Percentiles rank a stretch among this genome's conserved stretches.
phyloP scores from a whole-genome alignment of 306 rosid species.

The Gillenia trifoliata region DNA sequence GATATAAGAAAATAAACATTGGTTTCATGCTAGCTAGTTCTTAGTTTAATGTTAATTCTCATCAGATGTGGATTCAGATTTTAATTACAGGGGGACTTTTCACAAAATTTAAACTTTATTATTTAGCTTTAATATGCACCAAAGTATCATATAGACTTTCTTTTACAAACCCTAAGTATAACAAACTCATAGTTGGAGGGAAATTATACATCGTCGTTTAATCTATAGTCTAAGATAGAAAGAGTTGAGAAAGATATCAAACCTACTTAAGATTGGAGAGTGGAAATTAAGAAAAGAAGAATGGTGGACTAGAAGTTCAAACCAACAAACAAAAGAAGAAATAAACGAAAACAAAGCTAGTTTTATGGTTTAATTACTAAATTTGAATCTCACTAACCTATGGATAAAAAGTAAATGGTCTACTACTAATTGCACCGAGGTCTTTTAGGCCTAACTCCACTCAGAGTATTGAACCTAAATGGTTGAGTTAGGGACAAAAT shows the following conservation, averaged over 20 bases:
- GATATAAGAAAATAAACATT: no score
- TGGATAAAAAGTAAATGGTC: background rate
- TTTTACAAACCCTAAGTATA: background rate
- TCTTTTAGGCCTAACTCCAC: background rate
- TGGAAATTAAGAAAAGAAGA: background rate
- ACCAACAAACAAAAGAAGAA: background rate
- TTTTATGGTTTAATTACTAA: background rate
- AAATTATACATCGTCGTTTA: background rate
- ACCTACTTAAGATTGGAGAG: no score
- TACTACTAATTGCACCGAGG: background rate
- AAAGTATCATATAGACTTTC: background rate
- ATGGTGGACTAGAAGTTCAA: background rate
- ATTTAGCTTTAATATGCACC: background rate
- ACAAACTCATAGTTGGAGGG: background rate
- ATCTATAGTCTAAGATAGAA: background rate
- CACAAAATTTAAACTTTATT: no score
- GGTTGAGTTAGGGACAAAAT: background rate
- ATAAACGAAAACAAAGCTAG: background rate
- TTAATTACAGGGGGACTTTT: no score
- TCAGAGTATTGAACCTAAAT: background rate
- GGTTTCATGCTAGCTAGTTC: no score
- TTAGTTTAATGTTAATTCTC: no score
- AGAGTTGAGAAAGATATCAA: background rate
- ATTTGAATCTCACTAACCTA: no score
- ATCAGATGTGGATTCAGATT: no score